phyloP scores from a whole-genome alignment of 2,329 filamentous ascomycete species.

The Calonectria pteridis region DNA sequence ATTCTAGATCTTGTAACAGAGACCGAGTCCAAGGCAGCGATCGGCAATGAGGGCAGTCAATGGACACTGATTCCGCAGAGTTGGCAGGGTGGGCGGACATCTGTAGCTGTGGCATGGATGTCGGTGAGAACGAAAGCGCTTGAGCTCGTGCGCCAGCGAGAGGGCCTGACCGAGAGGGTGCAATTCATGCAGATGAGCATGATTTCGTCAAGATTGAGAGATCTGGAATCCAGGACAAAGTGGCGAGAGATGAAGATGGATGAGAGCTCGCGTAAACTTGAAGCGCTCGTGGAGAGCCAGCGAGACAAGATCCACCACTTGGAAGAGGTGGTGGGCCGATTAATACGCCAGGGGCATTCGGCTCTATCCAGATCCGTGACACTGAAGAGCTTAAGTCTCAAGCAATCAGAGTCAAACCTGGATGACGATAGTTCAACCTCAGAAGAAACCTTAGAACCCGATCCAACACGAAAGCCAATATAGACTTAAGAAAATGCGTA shows the following conservation, averaged over 20 bases:
- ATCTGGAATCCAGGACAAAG: conserved; percentile 50
- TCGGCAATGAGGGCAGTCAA: conserved; percentile 36
- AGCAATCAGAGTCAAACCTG: conserved; percentile 25
- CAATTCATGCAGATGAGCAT: conserved; percentile 64
- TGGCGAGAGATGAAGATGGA: conserved; percentile 47
- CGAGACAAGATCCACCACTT: conserved; percentile 40
- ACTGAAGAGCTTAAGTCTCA: conserved; percentile 23
- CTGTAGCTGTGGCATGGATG: conserved; percentile 60
- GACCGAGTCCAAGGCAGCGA: conserved; percentile 50
- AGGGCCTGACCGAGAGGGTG: conserved; percentile 58
- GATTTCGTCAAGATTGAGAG: conserved; percentile 56
- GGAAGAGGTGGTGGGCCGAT: conserved; percentile 34
- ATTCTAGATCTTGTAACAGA: conserved; percentile 60
- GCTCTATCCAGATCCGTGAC: conserved; percentile 30
- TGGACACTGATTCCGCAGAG: conserved; percentile 55
- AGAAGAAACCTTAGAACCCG: conserved; percentile 6
- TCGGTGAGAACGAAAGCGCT: conserved; percentile 58
- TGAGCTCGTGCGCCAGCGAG: conserved; percentile 60
- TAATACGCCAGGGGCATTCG: conserved; percentile 25
- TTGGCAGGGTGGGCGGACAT: conserved; percentile 52
- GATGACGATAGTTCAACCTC: conserved; percentile 23
- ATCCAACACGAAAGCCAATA: not conserved
- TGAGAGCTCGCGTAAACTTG: conserved; percentile 42
- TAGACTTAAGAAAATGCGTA: conserved; percentile 56
- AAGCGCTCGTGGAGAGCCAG: conserved; percentile 41